Evolutionary conservation across 1,284 basidiomycete species (phyloP), one percentile per base, ranked within the genome.

Genomic region (Naganishia sp.): DNA sequence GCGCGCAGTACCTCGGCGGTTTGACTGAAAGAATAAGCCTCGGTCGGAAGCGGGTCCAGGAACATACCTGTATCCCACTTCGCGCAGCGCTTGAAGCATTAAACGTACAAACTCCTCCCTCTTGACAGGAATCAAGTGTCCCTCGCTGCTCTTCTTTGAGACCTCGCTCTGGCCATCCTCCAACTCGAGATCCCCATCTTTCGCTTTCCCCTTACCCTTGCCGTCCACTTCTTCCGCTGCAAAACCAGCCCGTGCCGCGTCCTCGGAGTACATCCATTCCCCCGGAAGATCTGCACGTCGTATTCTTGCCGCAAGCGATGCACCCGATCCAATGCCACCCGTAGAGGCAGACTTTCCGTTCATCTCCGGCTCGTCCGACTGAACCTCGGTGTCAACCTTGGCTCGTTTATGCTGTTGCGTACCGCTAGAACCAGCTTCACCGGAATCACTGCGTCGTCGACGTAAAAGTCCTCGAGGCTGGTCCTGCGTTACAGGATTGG

Each of bases 91-190:
- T 78, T 99, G 95, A 69, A 98, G 84, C 51, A 94, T 87, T 54
- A 99, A 81, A 72, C 95, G 84, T 58, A 98, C 88, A 72, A 94
- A 90, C 81, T 99, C 94, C 77, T 94, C 89, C 71, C 92, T 84
- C 79, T 94, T 87, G 23, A 57, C 58, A 15, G 65, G 65, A 47
- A 61, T 61, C 47, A 61, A 35, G 18, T 49, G 39, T 17, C 41
- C 58, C 21, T 15, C 47, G 35, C 31, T 6, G 11, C 47, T 13
- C 17, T 21, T 25, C 39, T n/a, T 51, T 23, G n/a, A 13, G 15
- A 17, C 23, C 17, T 42, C 31, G 21, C 50, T 52, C 45, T 46
- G 45, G 6, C 43, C 56, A 9, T 32, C 45, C 15, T 61, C 35
- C 39, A 21, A 9, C 2, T 28, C 18, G 13, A 15, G 18, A 43